Conservation (phyloP, 345 rosid species). For the Noccaea caerulescens region DNA sequence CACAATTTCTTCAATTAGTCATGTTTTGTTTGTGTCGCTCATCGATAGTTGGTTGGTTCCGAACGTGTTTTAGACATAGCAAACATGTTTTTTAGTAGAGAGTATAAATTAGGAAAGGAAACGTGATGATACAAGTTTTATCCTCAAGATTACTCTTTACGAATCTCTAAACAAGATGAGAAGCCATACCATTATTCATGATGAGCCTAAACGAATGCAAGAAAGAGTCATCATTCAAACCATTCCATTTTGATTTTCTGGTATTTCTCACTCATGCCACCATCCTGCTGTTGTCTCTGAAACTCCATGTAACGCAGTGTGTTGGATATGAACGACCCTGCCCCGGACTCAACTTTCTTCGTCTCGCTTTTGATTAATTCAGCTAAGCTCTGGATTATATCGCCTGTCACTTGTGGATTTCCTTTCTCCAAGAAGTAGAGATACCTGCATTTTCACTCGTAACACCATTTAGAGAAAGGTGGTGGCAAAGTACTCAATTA, state of each 20-base stretch:
- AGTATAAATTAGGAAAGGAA: neutral
- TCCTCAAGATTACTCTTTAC: neutral
- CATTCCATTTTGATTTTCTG: constrained; percentile 64
- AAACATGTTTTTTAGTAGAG: constrained; percentile 23
- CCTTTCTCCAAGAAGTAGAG: constrained; percentile 95
- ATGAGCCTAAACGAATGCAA: constrained; percentile 17
- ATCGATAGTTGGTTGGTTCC: neutral
- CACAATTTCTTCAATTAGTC: neutral
- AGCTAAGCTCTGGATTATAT: constrained; percentile 74
- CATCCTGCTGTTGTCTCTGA: constrained; percentile 94
- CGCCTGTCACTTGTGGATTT: constrained; percentile 65
- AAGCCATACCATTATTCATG: constrained; percentile 15
- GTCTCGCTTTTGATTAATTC: constrained; percentile 75
- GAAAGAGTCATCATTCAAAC: constrained; percentile 30
- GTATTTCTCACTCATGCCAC: constrained; percentile 78
- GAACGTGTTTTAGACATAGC: constrained; percentile 13
- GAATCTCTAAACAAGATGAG: constrained; percentile 10
- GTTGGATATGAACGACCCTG: constrained; percentile 69
- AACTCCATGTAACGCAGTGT: constrained; percentile 78
- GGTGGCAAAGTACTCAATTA: constrained; percentile 6
- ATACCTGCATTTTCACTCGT: constrained; percentile 56
- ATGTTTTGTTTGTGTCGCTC: neutral
- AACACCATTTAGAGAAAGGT: constrained; percentile 15
- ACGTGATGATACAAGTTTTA: constrained; percentile 23
- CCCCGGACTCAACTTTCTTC: constrained; percentile 60